These are phyloP conservation scores for Penicillium bovifimosum DNA, from an alignment of 495 filamentous ascomycete species.

Conservation along the genomic window DNA sequence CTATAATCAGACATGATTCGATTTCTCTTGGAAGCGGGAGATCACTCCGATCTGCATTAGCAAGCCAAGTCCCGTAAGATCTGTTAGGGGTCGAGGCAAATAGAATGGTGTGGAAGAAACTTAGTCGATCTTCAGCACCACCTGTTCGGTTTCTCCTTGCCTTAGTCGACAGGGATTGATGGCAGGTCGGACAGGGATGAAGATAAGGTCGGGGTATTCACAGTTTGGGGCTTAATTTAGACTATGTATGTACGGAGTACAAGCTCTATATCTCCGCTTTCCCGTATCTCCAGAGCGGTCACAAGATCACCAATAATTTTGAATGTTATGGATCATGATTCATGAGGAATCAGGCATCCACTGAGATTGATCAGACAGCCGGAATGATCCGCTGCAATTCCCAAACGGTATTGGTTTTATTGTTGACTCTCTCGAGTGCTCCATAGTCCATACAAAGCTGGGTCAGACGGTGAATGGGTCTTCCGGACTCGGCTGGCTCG, in stretches of 20 bases:
- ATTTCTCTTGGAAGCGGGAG: constrained; percentile 2
- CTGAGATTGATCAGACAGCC: not conserved
- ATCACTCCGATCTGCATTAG: constrained; percentile 4
- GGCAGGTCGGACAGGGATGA: not conserved
- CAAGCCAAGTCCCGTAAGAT: not conserved
- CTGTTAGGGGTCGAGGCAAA: not conserved
- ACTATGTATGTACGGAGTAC: no score
- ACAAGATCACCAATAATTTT: not conserved
- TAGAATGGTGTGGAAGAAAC: not conserved
- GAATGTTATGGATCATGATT: not conserved
- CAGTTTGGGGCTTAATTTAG: not conserved
- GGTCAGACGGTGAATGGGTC: constrained; percentile 1
- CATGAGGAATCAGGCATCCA: not conserved
- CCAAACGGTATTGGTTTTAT: not conserved
- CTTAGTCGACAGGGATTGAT: not conserved
- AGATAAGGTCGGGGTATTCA: not conserved
- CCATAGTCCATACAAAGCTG: not conserved
- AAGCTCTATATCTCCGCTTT: not conserved
- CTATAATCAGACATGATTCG: not conserved
- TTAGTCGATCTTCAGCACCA: not conserved
- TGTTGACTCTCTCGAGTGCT: not conserved
- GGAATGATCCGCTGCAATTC: no score
- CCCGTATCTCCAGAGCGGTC: not conserved
- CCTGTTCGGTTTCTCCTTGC: not conserved
- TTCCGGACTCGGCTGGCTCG: constrained; percentile 1